Percentiles rank a stretch among this genome's conserved stretches.
phyloP scores from a whole-genome alignment of 2,329 filamentous ascomycete species.

The Alternaria sp. region DNA sequence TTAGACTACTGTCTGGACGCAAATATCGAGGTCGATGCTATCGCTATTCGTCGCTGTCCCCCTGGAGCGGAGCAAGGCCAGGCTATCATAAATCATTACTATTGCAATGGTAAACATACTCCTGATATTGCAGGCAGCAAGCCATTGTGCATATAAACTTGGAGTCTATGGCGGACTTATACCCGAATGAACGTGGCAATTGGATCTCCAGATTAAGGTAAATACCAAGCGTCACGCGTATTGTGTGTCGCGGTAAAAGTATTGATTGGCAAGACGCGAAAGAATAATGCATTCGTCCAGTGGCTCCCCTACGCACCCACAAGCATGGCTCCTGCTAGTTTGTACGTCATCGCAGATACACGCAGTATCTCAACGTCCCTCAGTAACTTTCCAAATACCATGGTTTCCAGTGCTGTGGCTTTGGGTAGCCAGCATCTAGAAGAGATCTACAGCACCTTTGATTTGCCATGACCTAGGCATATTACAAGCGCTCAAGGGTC shows the following conservation, averaged over 20 bases:
- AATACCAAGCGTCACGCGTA: background rate
- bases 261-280: background rate
- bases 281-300: background rate
- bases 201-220: background rate
- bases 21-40: background rate
- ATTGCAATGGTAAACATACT: background rate
- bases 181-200: background rate
- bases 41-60: background rate
- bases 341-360: background rate
- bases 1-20: background rate
- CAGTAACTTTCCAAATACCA: slow-evolving; percentile 13
- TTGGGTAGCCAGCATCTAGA: background rate
- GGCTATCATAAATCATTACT: background rate
- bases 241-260: background rate
- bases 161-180: background rate
- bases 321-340: background rate
- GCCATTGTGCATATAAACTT: background rate
- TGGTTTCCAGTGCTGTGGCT: slow-evolving; percentile 1
- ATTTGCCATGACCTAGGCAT: slow-evolving; percentile 3
- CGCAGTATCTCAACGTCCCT: background rate
- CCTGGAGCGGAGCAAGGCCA: background rate
- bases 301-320: background rate
- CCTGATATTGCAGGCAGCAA: background rate
- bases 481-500: background rate
- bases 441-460: slow-evolving; percentile 1